Percentiles rank a stretch among this genome's conserved stretches.
These are phyloP conservation scores for Sporothrix dimorphospora DNA, from an alignment of 2,329 filamentous ascomycete species.

Conservation along the genomic window DNA sequence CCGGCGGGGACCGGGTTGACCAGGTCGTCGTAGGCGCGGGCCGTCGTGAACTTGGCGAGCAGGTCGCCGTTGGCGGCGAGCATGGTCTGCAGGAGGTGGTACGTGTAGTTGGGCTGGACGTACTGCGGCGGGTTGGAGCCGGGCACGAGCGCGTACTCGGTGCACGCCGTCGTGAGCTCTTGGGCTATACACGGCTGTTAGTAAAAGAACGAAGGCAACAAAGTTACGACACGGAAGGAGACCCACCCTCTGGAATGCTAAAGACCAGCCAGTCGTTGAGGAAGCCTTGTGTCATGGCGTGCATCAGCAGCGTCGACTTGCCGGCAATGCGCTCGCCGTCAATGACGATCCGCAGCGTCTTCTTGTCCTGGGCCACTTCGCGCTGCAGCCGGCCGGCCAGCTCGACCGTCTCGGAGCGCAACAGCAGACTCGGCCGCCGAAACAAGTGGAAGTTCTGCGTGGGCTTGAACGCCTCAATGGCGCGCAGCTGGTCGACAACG, in stretches of 20 bases:
- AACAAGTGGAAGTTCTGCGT: conserved; percentile 90
- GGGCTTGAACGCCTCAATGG: conserved; percentile 87
- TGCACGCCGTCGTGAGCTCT: conserved; percentile 78
- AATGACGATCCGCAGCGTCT: conserved; percentile 66
- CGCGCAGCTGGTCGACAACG: conserved; percentile 77
- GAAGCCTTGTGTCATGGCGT: conserved; percentile 80
- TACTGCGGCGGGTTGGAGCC: conserved; percentile 64
- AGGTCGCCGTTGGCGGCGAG: conserved; percentile 70
- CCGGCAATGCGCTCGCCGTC: conserved; percentile 75
- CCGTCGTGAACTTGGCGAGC: conserved; percentile 56
- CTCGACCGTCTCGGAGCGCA: conserved; percentile 77
- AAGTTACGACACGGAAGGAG: too few relatives aligned
- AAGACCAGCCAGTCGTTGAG: conserved; percentile 87
- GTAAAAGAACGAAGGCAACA: too few relatives aligned
- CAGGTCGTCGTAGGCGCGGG: conserved; percentile 46
- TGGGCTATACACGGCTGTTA: conserved; percentile 61
- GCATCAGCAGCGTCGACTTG: conserved; percentile 84
- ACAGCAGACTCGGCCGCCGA: conserved; percentile 74
- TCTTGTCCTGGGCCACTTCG: conserved; percentile 54
- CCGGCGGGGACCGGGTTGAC: conserved; percentile 65
- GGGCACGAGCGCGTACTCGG: conserved; percentile 74
- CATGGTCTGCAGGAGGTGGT: conserved; percentile 74
- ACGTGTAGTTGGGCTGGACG: conserved; percentile 76
- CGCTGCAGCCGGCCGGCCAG: conserved; percentile 65
- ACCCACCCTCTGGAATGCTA: conserved; percentile 76